These are phyloP conservation scores for Balansia obtecta DNA, from an alignment of 2,329 filamentous ascomycete species.

Conservation along the genomic window DNA sequence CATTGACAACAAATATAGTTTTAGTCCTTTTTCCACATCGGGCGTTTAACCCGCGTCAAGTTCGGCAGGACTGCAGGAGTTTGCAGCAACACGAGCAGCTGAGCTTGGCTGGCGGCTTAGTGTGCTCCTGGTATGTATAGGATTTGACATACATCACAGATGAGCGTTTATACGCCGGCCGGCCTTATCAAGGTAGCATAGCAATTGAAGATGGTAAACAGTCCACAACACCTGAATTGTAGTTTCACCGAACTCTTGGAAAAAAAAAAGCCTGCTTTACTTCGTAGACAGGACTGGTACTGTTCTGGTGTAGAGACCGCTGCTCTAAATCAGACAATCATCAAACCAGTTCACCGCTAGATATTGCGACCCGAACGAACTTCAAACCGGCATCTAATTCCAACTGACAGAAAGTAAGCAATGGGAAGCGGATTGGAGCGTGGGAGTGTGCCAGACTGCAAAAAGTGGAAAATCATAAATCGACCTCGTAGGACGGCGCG, in stretches of 20 bases:
- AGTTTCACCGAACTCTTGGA: too few relatives aligned
- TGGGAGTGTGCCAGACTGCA: neutral
- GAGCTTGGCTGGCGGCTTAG: constrained; percentile 19
- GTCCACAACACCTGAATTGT: neutral
- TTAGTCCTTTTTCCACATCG: neutral
- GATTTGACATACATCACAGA: too few relatives aligned
- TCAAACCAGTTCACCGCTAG: neutral
- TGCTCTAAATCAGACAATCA: too few relatives aligned
- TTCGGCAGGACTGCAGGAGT: neutral
- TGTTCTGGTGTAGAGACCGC: too few relatives aligned
- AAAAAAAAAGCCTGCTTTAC: too few relatives aligned
- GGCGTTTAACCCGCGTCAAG: neutral
- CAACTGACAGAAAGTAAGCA: neutral
- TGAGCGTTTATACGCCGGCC: neutral
- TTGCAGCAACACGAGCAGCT: constrained; percentile 18
- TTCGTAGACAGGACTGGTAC: too few relatives aligned
- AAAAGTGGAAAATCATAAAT: neutral
- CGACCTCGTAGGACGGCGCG: neutral
- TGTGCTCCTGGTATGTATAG: neutral
- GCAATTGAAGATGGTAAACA: neutral
- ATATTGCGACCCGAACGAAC: neutral
- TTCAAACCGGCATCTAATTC: neutral
- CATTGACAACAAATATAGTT: neutral
- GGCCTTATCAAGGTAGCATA: neutral
- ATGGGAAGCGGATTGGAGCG: neutral